Conservation (phyloP, 768 basidiomycete species). For the Hygrocybe coccinea region DNA sequence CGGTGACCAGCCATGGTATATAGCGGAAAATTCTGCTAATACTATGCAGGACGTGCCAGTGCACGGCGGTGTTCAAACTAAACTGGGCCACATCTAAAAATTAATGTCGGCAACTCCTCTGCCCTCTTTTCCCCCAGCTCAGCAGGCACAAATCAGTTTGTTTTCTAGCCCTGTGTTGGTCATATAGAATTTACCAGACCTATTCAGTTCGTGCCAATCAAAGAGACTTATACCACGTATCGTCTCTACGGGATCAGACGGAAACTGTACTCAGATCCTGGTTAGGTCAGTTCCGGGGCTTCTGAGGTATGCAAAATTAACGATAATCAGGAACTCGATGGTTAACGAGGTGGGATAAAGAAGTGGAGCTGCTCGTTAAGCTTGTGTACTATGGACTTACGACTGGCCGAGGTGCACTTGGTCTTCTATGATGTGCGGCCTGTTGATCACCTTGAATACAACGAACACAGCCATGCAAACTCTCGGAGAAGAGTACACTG, state of each 20-base stretch:
- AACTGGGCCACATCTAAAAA: too few relatives aligned
- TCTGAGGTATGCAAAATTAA: not conserved
- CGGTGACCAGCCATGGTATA: conserved; percentile 20
- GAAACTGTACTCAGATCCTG: conserved; percentile 71
- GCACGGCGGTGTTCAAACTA: too few relatives aligned
- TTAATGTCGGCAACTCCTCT: conserved; percentile 6
- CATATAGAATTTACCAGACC: conserved; percentile 8
- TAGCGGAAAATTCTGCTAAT: too few relatives aligned
- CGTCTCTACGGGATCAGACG: conserved; percentile 67
- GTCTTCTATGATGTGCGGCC: not conserved
- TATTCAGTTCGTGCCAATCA: conserved; percentile 76
- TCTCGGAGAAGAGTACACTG: conserved; percentile 88
- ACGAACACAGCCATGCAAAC: conserved; percentile 61
- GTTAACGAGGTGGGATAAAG: conserved; percentile 76
- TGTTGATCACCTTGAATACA: conserved; percentile 1
- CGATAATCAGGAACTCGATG: conserved; percentile 62
- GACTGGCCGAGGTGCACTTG: conserved; percentile 60
- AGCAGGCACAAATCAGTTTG: conserved; percentile 85
- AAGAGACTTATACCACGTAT: conserved; percentile 73
- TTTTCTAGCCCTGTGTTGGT: conserved; percentile 11
- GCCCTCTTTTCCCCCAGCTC: conserved; percentile 64
- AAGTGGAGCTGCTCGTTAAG: conserved; percentile 65
- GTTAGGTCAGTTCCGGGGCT: conserved; percentile 57
- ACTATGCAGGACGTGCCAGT: not conserved
- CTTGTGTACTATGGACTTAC: conserved; percentile 71